phyloP scores from a whole-genome alignment of 495 filamentous ascomycete species.

The Aspergillus mulundensis region DNA sequence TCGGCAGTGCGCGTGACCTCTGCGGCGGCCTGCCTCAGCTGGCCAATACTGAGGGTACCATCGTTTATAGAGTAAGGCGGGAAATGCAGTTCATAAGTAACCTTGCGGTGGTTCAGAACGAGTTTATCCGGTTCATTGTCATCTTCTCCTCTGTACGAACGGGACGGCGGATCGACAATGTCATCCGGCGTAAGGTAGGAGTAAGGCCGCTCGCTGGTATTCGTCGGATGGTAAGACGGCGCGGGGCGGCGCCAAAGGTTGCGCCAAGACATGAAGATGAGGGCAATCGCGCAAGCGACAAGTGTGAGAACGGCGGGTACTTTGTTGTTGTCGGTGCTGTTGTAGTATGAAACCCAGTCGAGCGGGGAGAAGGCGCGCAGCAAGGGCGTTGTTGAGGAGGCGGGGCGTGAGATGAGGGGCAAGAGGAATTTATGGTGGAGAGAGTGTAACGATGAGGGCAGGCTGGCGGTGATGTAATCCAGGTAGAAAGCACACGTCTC shows the following conservation, averaged over 20 bases:
- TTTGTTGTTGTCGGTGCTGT: slow-evolving; percentile 28
- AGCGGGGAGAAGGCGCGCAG: slow-evolving; percentile 5
- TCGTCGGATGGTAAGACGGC: slow-evolving; percentile 34
- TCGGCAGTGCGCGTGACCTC: slow-evolving; percentile 57
- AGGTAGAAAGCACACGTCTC: slow-evolving; percentile 49
- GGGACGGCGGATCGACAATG: slow-evolving; percentile 39
- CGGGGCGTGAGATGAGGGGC: slow-evolving; percentile 31
- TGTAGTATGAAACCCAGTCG: slow-evolving; percentile 23
- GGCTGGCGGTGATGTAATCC: slow-evolving; percentile 48
- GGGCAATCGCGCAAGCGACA: slow-evolving; percentile 41
- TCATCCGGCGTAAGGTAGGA: slow-evolving; percentile 76
- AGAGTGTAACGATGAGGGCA: slow-evolving; percentile 10
- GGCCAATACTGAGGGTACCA: slow-evolving; percentile 63
- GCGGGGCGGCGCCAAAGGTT: slow-evolving; percentile 51
- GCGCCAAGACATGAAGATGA: slow-evolving; percentile 61
- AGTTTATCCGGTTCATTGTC: slow-evolving; percentile 70
- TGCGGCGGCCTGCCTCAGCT: slow-evolving; percentile 62
- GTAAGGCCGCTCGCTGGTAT: slow-evolving; percentile 62
- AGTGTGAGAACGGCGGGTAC: slow-evolving; percentile 38
- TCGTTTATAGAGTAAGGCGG: slow-evolving; percentile 78
- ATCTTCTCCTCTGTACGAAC: slow-evolving; percentile 19
- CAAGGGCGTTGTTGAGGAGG: neutral
- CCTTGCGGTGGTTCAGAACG: slow-evolving; percentile 64
- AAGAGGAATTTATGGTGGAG: slow-evolving; percentile 19
- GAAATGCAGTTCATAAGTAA: slow-evolving; percentile 74